Evolutionary conservation across 306 rosid genomes (phyloP).

Genomic region (Pyrus communis): DNA sequence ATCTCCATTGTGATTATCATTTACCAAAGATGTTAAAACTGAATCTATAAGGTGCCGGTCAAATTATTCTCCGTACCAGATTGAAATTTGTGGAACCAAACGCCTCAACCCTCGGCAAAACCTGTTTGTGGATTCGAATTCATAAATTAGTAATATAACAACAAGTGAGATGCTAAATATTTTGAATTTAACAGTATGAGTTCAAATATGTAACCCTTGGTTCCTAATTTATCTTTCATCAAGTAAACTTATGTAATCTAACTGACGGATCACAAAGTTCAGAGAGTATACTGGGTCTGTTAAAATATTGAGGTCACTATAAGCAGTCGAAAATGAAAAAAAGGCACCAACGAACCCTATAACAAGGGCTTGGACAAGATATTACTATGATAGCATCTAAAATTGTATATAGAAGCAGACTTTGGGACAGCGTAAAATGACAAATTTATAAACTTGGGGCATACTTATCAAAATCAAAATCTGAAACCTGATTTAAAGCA

Average conservation of each 20-base stretch:
- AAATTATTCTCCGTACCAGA: slow-evolving; percentile 45
- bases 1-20: background rate
- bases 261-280: background rate
- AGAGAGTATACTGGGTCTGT: background rate
- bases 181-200: background rate
- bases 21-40: background rate
- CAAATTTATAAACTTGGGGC: background rate
- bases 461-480: background rate
- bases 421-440: background rate
- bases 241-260: background rate
- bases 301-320: background rate
- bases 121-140: slow-evolving; percentile 16
- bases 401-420: background rate
- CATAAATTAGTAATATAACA: slow-evolving; percentile 3
- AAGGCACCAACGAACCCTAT: background rate
- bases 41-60: background rate
- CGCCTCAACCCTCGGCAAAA: slow-evolving; percentile 29
- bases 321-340: background rate
- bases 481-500: background rate
- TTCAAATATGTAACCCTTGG: background rate
- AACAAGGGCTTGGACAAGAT: background rate
- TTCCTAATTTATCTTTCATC: background rate
- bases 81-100: slow-evolving; percentile 32
- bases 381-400: background rate
- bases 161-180: background rate